phyloP scores from a whole-genome alignment of 2,329 filamentous ascomycete genomes.

The Aspergillus neoniger region DNA sequence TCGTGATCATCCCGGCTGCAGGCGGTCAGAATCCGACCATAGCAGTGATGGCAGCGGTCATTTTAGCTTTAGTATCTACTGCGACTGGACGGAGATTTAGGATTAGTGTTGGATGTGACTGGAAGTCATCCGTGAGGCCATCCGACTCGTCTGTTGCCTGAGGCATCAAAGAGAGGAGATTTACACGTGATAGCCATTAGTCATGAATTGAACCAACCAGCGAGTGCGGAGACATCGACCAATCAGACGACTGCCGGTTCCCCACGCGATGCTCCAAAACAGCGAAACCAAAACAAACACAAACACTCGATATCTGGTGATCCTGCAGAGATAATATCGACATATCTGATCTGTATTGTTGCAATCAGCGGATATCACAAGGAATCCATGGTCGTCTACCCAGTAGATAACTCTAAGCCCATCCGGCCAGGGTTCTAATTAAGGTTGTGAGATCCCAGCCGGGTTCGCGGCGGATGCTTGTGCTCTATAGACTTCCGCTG shows the following conservation, averaged over 20 bases:
- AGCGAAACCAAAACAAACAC: constrained; percentile 10
- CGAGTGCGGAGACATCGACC: neutral
- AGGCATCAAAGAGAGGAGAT: neutral
- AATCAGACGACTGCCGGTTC: neutral
- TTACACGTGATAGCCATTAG: neutral
- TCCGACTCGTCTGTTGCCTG: neutral
- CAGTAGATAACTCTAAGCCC: neutral
- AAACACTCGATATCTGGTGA: no score
- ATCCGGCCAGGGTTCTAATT: neutral
- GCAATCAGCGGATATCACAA: no score
- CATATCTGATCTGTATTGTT: no score
- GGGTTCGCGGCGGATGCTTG: neutral
- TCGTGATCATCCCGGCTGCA: neutral
- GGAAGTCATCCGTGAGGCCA: neutral
- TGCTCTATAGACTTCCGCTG: constrained; percentile 1
- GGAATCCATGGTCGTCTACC: neutral
- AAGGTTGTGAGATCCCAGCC: neutral
- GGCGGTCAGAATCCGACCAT: neutral
- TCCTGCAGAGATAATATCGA: no score
- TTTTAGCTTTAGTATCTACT: neutral
- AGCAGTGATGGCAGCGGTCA: neutral
- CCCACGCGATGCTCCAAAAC: constrained; percentile 1
- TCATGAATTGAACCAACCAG: neutral
- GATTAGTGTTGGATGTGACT: no score
- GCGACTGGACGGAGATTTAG: no score